Conservation (phyloP, 2,329 filamentous ascomycete genomes). For the Xylaria sp. region DNA sequence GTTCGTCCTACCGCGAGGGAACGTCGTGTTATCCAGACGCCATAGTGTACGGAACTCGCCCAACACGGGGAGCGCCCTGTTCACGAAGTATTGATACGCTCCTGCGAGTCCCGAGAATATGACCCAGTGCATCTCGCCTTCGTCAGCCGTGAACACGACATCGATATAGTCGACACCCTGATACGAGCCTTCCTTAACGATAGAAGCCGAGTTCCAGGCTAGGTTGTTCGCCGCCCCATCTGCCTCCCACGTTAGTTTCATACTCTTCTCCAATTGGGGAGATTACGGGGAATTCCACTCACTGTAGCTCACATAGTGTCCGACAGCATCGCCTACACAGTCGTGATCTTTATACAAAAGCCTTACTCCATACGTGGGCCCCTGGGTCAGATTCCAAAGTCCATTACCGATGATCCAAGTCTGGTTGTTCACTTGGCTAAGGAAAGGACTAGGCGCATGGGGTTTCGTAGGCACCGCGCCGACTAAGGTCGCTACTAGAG, state of each 20-base stretch:
- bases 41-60: constrained; percentile 63
- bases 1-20: constrained; percentile 58
- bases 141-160: constrained; percentile 58
- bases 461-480: constrained; percentile 14
- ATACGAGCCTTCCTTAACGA: constrained; percentile 50
- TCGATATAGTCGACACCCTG: constrained; percentile 58
- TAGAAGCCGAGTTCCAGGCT: constrained; percentile 59
- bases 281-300: constrained; percentile 18
- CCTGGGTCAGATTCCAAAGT: constrained; percentile 49
- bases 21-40: constrained; percentile 61
- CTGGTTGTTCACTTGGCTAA: constrained; percentile 44
- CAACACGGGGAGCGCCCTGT: constrained; percentile 58
- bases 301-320: constrained; percentile 51
- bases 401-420: constrained; percentile 51
- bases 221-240: constrained; percentile 60
- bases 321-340: constrained; percentile 48
- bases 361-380: constrained; percentile 44
- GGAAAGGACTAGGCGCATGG: constrained; percentile 40
- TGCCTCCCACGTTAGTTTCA: constrained; percentile 38
- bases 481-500: constrained; percentile 12
- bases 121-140: constrained; percentile 65
- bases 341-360: constrained; percentile 48
- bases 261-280: not conserved
- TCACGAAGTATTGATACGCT: constrained; percentile 68
- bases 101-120: constrained; percentile 60